Evolutionary conservation across 2,329 filamentous ascomycete genomes (phyloP).

Genomic region (Fusarium napiforme): DNA sequence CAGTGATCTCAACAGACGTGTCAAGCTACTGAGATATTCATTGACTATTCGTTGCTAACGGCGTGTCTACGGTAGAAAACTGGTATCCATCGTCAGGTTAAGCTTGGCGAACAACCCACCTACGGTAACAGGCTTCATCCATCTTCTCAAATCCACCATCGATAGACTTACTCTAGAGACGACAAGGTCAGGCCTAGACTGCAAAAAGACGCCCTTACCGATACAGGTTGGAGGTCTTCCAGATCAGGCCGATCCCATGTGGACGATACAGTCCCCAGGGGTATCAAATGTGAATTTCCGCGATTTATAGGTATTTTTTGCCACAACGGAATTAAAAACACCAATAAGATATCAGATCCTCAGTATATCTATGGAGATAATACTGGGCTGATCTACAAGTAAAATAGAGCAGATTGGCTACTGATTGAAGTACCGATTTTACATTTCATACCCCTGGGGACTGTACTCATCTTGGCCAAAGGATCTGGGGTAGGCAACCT

Average conservation of each 20-base stretch:
- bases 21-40: conserved; percentile 19
- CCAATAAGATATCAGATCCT: too few species aligned
- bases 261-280: not conserved
- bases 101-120: conserved; percentile 29
- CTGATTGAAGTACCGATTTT: too few species aligned
- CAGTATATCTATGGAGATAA: too few species aligned
- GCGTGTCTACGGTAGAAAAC: conserved; percentile 23
- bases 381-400: too few species aligned
- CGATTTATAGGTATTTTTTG: too few species aligned
- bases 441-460: too few species aligned
- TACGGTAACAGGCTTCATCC: conserved; percentile 10
- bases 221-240: conserved; percentile 17
- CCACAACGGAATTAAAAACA: too few species aligned
- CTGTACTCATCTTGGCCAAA: conserved; percentile 7
- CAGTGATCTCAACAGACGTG: conserved; percentile 28
- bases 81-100: conserved; percentile 22
- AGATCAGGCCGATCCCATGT: conserved; percentile 26
- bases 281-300: too few species aligned
- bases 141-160: conserved; percentile 22
- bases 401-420: too few species aligned
- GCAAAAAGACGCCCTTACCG: conserved; percentile 17
- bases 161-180: conserved; percentile 8
- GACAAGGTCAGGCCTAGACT: conserved; percentile 20
- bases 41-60: conserved; percentile 29
- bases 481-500: conserved; percentile 32